Evolutionary conservation across 2,329 filamentous ascomycete genomes (phyloP).

Genomic region (Pyricularia sp.): DNA sequence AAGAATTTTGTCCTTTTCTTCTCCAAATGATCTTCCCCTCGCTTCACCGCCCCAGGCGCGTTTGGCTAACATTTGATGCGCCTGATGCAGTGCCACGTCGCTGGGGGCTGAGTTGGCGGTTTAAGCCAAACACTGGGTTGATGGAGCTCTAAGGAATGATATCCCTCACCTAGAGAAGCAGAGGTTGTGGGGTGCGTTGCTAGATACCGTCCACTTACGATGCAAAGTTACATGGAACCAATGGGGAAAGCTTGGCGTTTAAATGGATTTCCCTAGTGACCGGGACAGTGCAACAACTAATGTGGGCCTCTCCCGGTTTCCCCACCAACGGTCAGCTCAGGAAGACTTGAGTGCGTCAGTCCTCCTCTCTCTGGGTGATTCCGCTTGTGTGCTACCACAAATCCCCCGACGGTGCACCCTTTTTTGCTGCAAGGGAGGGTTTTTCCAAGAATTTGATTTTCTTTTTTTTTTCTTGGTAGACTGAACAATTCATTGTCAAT

Average conservation of each 20-base stretch:
- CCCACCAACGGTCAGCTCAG: neutral
- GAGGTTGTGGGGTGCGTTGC: neutral
- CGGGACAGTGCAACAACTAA: neutral
- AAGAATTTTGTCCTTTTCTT: neutral
- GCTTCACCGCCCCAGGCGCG: neutral
- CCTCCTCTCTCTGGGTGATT: neutral
- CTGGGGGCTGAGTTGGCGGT: neutral
- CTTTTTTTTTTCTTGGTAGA: neutral
- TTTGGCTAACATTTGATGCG: neutral
- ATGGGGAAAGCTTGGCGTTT: neutral
- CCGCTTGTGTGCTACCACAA: neutral
- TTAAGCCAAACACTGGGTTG: neutral
- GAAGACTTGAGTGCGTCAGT: neutral
- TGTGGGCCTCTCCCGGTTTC: neutral
- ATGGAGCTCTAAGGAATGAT: neutral
- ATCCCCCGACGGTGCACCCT: neutral
- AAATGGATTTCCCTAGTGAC: neutral
- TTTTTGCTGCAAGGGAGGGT: neutral
- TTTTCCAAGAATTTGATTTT: neutral
- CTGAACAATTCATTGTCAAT: neutral
- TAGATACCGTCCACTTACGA: neutral
- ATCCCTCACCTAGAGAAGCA: neutral
- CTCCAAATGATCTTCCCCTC: neutral
- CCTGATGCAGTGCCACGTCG: constrained; percentile 1
- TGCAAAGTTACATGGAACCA: neutral